Evolutionary conservation across 1,284 basidiomycete genomes (phyloP), one percentile per base, ranked within the genome.

Genomic region (Stereum hirsutum): DNA sequence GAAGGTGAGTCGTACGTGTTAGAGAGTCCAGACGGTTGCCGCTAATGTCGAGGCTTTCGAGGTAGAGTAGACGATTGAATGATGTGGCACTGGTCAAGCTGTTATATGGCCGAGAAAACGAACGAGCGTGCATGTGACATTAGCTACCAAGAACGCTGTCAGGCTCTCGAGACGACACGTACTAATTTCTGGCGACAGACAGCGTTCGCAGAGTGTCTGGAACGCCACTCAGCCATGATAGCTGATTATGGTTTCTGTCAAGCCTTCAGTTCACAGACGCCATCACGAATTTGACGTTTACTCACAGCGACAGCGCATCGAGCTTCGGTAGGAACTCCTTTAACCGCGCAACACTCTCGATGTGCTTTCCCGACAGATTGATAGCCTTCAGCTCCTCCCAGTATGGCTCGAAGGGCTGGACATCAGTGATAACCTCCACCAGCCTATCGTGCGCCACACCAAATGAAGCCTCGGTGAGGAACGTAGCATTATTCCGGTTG

Each of bases 381-480:
- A 99, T 82, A 12, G 66, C 63, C 44, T 59, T 69, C 50, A 99
- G 64, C 37, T 78, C 70, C 53, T 97, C 92, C 95, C 95, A 99
- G 59, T 91, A 76, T 14, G 93, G 91, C 58, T 94, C 89, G 64
- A 92, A 97, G 1, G 94, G 92, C 58, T 94, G 87, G 11, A 94
- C 82, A 56, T 98, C 94, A 33, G 94, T 98, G 56, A 99, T 90
- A 49, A 91, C 79, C 61, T 91, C 79, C 2, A 99, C 84, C 2
- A 99, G 76, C 36, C 81, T 78, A 60, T 97, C 94, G 56, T 90
- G 89, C 7, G 92, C 79, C 24, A 97, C 81, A 15, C 80, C 89
- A 59, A 99, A 99, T 23, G 93, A 97, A 56, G 93, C 96, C 56
- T 97, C 92, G 4, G 86, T 89, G 49, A 97, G 68, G 67, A 95